Base-by-base conservation (phyloP, 306 rosid species). In the Adenanthera pavonina region DNA sequence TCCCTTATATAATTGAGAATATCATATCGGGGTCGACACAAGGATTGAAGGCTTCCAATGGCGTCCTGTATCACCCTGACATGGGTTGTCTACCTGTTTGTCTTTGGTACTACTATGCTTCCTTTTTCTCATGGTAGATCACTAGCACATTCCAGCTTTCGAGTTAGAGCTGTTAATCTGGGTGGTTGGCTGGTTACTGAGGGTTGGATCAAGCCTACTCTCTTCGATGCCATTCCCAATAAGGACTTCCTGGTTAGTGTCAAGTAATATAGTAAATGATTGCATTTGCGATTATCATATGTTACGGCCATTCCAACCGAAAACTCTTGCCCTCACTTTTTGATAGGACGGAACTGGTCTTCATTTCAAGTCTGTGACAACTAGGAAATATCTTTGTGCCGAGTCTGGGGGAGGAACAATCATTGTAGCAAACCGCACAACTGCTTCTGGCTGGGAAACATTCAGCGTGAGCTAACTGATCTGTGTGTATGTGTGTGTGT, bases 161-260 rank as follows among this genome's bases (percentile, higher is more conserved):
- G 48, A 59, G 73, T 90, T 12, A 92, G 14, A 83, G 92, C 97
- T 8, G 97, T 94, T 52, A 92, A 86, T 75, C 80, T 94, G 1
- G 98, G 98, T 51, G 97, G 97, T 33, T 94, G 98, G 97, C 83
- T 94, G 1, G 94, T 92, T 5, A 88, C 93, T 6, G 98, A 94
- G 84, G 98, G 97, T 76, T 94, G 97, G 98, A 94, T 94, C 3
- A 88, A 92, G 82, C 98, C 97, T 77, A 88, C 93, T 70, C 95
- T 94, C 40, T 92, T 94, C 16, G 95, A 92, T 67, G 94, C 86
- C 65, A 92, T 94, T 67, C 91, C 91, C 66, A 92, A 92, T 82
- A 94, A 90, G 57, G 97, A 94, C 70, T 84, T 92, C 68, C 84
- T 92, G 97, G 94, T 88, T 53, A 66, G 73, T 74, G 34, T 17